Conservation (phyloP, 495 filamentous ascomycete genomes). For the Aspergillus asperescens region DNA sequence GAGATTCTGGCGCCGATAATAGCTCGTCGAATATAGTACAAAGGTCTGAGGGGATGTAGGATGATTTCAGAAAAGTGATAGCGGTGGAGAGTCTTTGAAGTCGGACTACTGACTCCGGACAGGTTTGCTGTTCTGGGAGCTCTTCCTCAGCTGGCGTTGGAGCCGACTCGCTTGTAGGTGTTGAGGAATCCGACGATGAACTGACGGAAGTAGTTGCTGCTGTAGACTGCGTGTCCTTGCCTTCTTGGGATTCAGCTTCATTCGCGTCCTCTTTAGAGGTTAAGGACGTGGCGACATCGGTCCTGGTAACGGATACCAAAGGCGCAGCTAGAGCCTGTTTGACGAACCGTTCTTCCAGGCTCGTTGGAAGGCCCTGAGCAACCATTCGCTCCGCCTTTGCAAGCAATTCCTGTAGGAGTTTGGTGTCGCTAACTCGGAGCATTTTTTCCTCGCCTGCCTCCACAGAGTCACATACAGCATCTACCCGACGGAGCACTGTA, state of each 20-base stretch:
- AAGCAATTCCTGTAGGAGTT: constrained; percentile 62
- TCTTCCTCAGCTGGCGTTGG: constrained; percentile 10
- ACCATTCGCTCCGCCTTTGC: constrained; percentile 68
- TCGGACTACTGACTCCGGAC: constrained; percentile 46
- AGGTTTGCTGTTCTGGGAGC: constrained; percentile 28
- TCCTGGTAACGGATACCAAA: constrained; percentile 54
- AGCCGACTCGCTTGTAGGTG: constrained; percentile 38
- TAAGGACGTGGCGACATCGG: constrained; percentile 27
- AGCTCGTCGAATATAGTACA: constrained; percentile 42
- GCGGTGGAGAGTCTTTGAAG: constrained; percentile 71
- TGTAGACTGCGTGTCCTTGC: constrained; percentile 28
- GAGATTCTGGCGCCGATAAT: constrained; percentile 40
- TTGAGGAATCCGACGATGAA: constrained; percentile 35
- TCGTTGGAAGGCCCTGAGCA: constrained; percentile 59
- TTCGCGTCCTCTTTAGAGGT: constrained; percentile 12
- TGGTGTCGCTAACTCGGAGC: constrained; percentile 68
- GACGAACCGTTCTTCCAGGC: constrained; percentile 83
- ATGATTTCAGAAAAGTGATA: constrained; percentile 67
- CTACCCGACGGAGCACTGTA: constrained; percentile 49
- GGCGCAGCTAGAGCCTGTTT: constrained; percentile 69
- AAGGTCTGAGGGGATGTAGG: constrained; percentile 59
- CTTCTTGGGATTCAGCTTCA: constrained; percentile 29
- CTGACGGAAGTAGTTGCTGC: constrained; percentile 28
- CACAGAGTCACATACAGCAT: constrained; percentile 67
- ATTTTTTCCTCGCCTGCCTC: constrained; percentile 76